phyloP scores from a whole-genome alignment of 139 green algal genomes.

The Coelastrella sp. region DNA sequence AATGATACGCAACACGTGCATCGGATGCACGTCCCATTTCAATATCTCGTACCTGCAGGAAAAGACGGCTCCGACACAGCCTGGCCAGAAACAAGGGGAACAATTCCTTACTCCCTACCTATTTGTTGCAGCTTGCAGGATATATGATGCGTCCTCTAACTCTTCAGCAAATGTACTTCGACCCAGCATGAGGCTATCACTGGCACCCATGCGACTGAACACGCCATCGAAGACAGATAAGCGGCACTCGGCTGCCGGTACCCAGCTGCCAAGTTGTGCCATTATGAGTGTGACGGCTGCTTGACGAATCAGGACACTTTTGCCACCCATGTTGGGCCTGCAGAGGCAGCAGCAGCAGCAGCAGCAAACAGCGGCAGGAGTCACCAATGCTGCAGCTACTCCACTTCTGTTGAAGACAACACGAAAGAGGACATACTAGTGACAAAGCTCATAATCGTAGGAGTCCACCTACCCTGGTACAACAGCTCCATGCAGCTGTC shows the following conservation, averaged over 20 bases:
- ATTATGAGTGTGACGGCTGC: constrained; percentile 88
- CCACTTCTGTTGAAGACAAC: too few species aligned
- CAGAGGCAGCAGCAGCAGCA: too few species aligned
- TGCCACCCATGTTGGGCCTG: constrained; percentile 95
- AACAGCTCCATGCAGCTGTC: too few species aligned
- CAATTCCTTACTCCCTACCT: background rate
- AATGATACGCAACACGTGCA: background rate
- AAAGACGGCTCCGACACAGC: too few species aligned
- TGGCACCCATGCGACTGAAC: constrained; percentile 93
- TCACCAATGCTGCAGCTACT: constrained; percentile 93
- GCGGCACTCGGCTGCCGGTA: constrained; percentile 77
- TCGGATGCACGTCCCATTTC: background rate
- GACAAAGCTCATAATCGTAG: too few species aligned
- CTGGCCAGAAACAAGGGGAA: too few species aligned
- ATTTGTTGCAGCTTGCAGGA: constrained; percentile 13
- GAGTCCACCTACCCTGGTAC: too few species aligned
- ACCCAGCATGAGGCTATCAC: constrained; percentile 83
- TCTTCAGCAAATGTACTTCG: constrained; percentile 90
- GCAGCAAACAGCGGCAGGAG: constrained; percentile 64
- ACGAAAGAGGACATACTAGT: too few species aligned
- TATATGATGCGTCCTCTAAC: constrained; percentile 75
- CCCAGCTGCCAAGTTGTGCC: constrained; percentile 92
- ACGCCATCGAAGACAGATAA: constrained; percentile 87
- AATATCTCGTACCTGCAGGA: too few species aligned
- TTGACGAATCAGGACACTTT: constrained; percentile 76